Base-by-base conservation (phyloP, 352 stramenopile species). In the Elongisporangium undulatum region DNA sequence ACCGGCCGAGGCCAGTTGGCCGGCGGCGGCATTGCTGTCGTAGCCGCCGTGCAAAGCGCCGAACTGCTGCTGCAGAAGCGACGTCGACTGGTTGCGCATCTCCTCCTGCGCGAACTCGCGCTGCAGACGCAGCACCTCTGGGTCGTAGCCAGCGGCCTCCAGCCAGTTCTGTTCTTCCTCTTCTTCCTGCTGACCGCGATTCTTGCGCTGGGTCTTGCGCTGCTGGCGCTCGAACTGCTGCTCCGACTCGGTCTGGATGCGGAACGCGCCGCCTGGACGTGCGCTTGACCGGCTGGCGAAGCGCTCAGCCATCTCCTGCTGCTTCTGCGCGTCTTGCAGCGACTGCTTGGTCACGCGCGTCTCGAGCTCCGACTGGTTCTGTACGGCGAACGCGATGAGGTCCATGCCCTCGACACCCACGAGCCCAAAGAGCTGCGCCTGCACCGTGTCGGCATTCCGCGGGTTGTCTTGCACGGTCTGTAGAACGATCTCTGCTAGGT, bases 391-490 rank as follows among this genome's bases (percentile, higher is more conserved):
- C 12, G 84, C 74, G 57, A 95, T 95, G 13, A 95, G 61, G 34
- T 92, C 83, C 79, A 95, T 90, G 63, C 85, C 83, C 52, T 95
- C 83, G 17, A 90, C 82, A n/a, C 85, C 85, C 1, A 95, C 78
- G 49, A 95, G 83, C 2, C 83, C 77, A 56, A 95, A 95, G 51
- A 95, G 72, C 55, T 90, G 82, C 65, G 75, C 69, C 55, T 92
- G 82, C 19, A 89, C 70, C 8, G 69, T 69, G 53, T 94, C 82
- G 1, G 75, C 68, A 59, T 90, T 75, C 26, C 66, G 64, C 34
- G 53, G 61, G 62, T 74, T 74, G 20, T 84, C 75, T 41, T 83
- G 74, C 17, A 86, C 66, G 0, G 71, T 90, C 63, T 94, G 81
- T 19, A 89, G 60, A 26, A 92, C 72, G 17, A 79, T 80, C 58